A percentile compares a stretch with the other conserved stretches of the same genome.
phyloP scores from a whole-genome alignment of 176 grass and related monocot genomes.

The Zea luxurians region DNA sequence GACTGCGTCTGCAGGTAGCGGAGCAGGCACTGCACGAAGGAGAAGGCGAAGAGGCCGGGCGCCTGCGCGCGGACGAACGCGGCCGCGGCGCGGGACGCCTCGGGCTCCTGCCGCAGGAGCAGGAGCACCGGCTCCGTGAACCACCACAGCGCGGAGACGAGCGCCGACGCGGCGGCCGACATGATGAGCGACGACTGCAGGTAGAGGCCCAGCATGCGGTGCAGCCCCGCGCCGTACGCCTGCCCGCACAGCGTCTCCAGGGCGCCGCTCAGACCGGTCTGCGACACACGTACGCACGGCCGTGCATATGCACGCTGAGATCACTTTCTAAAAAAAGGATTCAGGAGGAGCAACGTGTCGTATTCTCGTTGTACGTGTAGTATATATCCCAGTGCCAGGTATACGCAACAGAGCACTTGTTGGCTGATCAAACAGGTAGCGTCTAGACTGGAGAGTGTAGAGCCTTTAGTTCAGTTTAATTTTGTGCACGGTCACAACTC shows the following conservation, averaged over 20 bases:
- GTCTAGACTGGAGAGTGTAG: too few species aligned
- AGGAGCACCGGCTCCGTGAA: conserved; percentile 68
- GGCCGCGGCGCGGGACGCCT: conserved; percentile 56
- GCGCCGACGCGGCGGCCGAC: conserved; percentile 40
- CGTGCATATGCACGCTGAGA: too few species aligned
- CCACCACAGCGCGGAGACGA: conserved; percentile 67
- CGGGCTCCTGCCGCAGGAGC: conserved; percentile 57
- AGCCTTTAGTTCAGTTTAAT: too few species aligned
- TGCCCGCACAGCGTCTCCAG: conserved; percentile 94
- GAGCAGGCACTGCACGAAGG: conserved; percentile 64
- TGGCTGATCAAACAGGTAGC: too few species aligned
- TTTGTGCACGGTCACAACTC: too few species aligned
- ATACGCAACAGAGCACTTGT: too few species aligned
- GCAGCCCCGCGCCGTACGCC: conserved; percentile 62
- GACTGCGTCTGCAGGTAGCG: conserved; percentile 88
- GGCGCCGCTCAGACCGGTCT: conserved; percentile 76
- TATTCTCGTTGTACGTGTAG: too few species aligned
- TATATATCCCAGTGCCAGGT: too few species aligned
- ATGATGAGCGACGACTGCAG: conserved; percentile 76
- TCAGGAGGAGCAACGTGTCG: too few species aligned
- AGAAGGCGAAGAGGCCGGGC: conserved; percentile 68
- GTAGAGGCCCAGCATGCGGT: conserved; percentile 75
- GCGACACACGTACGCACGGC: neutral
- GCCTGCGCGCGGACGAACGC: conserved; percentile 55
- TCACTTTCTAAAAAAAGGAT: too few species aligned